Evolutionary conservation across 75 land plant species (phyloP), one percentile per base, ranked within the genome.

Genomic region (Cunninghamia lanceolata): DNA sequence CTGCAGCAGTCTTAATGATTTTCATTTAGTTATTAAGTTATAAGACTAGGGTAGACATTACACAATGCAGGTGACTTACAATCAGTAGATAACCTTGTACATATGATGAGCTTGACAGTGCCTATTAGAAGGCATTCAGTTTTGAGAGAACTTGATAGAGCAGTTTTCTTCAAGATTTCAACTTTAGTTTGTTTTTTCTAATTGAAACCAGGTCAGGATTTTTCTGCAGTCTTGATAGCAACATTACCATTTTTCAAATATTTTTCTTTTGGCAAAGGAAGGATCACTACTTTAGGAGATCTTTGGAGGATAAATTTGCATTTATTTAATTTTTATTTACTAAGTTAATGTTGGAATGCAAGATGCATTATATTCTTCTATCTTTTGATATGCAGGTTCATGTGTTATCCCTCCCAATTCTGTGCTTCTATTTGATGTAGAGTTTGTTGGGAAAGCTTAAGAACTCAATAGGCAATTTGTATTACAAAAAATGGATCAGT

Each of bases 381-480:
- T 70, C 2, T 59, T 85, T 2, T 82, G 53, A 80, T 84, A 21
- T 86, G 86, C 98, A 97, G 99, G 99, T 77, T 90, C 96, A 32
- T 97, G 98, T 82, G 85, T 96, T 17, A 97, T 97, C 54, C 99
- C 99, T 66, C 99, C 99, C 2, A 89, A 96, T 89, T 96, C 99
- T 38, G 93, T 93, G 70, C 98, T 97, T 70, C 54, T 96, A 53
- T 97, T 97, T 90, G 96, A 97, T 87, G 98, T 97, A 80, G 99
- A 97, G 90, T 96, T 93, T 84, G 88, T 97, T 40, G 99, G 99
- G 38, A 93, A 96, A 86, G 91, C 91, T 40, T 85, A 83, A 83
- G 25, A 21, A 30, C 0, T 42, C 47, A 80, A 25, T 17, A 4
- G 82, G 35, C 34, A n/a, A 0, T n/a, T 10, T n/a, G 30, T 35